A percentile compares a stretch with the other conserved stretches of the same genome.
These are phyloP conservation scores for Ammopiptanthus mongolicus DNA, from an alignment of 306 rosid genomes.

Conservation along the genomic window DNA sequence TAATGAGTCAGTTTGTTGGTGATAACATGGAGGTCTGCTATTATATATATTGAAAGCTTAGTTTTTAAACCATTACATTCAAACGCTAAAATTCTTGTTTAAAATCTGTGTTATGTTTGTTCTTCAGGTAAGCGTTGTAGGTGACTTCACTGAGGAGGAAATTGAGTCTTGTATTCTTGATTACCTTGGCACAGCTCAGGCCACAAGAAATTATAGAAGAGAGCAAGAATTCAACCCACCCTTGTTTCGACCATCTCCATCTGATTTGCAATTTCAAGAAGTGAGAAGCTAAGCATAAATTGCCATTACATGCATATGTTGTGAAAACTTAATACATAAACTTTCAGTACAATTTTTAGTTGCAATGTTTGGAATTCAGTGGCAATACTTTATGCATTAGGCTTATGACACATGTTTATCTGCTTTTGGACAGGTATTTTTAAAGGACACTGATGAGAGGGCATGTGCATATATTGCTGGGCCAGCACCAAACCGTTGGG, in stretches of 20 bases:
- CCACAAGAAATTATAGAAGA: constrained; percentile 30
- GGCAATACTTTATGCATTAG: neutral
- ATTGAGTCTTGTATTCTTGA: constrained; percentile 91
- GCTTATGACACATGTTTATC: constrained; percentile 19
- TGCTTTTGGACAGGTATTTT: constrained; percentile 59
- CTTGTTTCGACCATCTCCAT: constrained; percentile 64
- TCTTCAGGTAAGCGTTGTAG: constrained; percentile 81
- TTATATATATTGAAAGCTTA: constrained; percentile 5
- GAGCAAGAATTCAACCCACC: constrained; percentile 49
- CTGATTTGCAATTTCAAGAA: constrained; percentile 84
- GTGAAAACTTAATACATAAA: neutral
- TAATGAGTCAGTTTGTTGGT: constrained; percentile 89
- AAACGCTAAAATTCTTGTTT: constrained; percentile 12
- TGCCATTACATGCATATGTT: neutral
- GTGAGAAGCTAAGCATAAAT: constrained; percentile 46
- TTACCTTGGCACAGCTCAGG: constrained; percentile 87
- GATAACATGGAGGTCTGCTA: constrained; percentile 89
- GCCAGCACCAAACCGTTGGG: constrained; percentile 99
- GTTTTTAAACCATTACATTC: constrained; percentile 10
- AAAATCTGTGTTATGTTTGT: neutral
- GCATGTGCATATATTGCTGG: constrained; percentile 99
- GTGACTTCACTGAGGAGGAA: constrained; percentile 87
- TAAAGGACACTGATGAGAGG: constrained; percentile 96
- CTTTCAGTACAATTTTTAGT: neutral
- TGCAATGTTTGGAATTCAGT: neutral